Base-by-base conservation (phyloP, 2,329 filamentous ascomycete species). In the Aspergillus flavus region DNA sequence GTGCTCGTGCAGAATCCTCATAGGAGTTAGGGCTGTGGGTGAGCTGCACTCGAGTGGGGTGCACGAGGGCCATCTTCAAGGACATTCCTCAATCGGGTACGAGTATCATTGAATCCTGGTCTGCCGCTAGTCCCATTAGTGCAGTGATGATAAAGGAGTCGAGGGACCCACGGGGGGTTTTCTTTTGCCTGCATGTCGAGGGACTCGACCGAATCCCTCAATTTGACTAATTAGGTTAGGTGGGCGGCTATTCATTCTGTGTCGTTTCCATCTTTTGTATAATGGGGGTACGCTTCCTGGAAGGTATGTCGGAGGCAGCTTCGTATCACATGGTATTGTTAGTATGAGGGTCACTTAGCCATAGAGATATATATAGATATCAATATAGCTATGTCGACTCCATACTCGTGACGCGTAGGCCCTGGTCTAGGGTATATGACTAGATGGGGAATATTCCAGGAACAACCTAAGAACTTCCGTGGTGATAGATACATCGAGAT, bases 1-100 rank as follows among this genome's bases (percentile, higher is more conserved):
- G n/a, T 21, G 57, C 57, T 59, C 57, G 57, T 52, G 57, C 57
- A 58, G 57, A 58, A 59, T 59, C 41, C 56, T 34, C 28, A 28
- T 36, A 11, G 14, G 32, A 54, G 52, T 34, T 54, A 54, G 52
- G 52, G 52, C 21, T 54, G 50, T n/a, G 28, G n/a, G 26, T 46
- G 55, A 43, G 26, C 39, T 58, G 39, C 39, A 45, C 36, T 36
- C 6, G 28, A 43, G 57, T 53, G 46, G 57, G 30, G 57, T 30
- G 46, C 46, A 53, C 46, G 46, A 43, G 46, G 21, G 34, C 23
- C 34, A 50, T 54, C 30, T 53, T 23, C 50, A 53, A 53, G 7
- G 52, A 30, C 32, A 36, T 12, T 23, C 39, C 32, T 54, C 30
- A 36, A 36, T 36, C 11, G 11, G n/a, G 52, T 21, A 10, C 5